Base-by-base conservation (phyloP, 192 early-diverging fungal species). In the Dissophora ornata region DNA sequence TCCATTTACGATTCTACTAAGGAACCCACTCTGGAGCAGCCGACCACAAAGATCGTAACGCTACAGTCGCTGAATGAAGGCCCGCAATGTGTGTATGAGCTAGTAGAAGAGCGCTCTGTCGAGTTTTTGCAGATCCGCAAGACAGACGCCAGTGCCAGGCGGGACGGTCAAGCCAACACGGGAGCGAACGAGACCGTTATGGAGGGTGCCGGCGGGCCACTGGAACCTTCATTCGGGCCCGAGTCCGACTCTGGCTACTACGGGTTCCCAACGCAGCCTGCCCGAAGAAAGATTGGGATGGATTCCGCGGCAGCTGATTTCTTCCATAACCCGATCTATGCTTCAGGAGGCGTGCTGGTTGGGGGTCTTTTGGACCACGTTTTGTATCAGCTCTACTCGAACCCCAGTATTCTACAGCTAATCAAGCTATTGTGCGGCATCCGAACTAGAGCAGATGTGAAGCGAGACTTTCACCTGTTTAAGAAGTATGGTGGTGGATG, bases 361-460 rank as follows among this genome's bases (percentile, higher is more conserved):
- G 85, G 85, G 4, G 79, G 81, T 11, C 78, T 89, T 63, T 56
- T 92, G 13, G 86, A 85, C 49, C 75, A 84, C 28, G 79, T 86
- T 3, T 59, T 91, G 2, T 84, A 82, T 38, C 73, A 77, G 47
- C 65, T 77, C 2, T 87, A 85, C 51, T 81, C 83, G 45, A 88
- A 88, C 47, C 80, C 86, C 1, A 82, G 74, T 44, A 82, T 91
- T 32, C 34, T 92, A 12, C 82, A 85, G n/a, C 66, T 90, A 21
- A 85, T 91, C 67, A 86, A 88, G 52, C 38, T 85, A 3, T 57
- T 92, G 18, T 90, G 89, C 52, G 91, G 91, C 24, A 84, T 91
- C 32, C 64, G 60, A 19, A 77, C 73, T 16, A 77, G 57, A 21
- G 73, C 64, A 5, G 73, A 77, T 36, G 64, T 77, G 12, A 77